phyloP scores from a whole-genome alignment of 2,329 filamentous ascomycete species.

The Penicillium sp. region DNA sequence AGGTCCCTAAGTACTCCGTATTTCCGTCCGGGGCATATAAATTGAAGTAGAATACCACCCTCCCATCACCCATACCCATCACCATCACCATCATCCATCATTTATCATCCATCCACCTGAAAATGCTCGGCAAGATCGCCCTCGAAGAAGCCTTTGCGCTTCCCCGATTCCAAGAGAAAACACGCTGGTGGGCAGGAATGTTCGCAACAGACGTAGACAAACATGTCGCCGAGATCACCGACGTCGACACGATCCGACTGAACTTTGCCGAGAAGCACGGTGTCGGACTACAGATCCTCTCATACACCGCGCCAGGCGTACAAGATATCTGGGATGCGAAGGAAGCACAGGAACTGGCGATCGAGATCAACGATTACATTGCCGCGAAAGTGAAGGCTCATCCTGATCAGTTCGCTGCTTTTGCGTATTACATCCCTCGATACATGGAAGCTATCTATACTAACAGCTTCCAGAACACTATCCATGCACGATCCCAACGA shows the following conservation, averaged over 20 bases:
- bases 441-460: too few species aligned
- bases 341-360: slow-evolving; percentile 43
- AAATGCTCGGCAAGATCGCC: slow-evolving; percentile 57
- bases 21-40: slow-evolving; percentile 1
- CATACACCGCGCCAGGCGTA: slow-evolving; percentile 47
- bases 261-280: slow-evolving; percentile 44
- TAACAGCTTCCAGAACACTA: slow-evolving; percentile 22
- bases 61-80: not conserved
- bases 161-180: slow-evolving; percentile 55
- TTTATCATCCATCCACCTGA: not conserved
- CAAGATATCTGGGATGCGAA: slow-evolving; percentile 45
- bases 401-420: slow-evolving; percentile 43
- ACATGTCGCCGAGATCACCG: slow-evolving; percentile 54
- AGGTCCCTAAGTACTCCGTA: too few species aligned
- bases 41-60: not conserved
- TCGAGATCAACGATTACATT: slow-evolving; percentile 47
- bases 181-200: slow-evolving; percentile 56
- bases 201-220: slow-evolving; percentile 57
- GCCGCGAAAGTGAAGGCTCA: slow-evolving; percentile 40
- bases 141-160: slow-evolving; percentile 60
- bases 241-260: slow-evolving; percentile 42
- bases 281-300: slow-evolving; percentile 47
- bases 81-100: not conserved
- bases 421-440: too few species aligned
- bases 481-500: slow-evolving; percentile 41